Percentiles rank a stretch among this genome's conserved stretches.
phyloP scores from a whole-genome alignment of 169 alveolate species.

The Plasmodium fragile region DNA sequence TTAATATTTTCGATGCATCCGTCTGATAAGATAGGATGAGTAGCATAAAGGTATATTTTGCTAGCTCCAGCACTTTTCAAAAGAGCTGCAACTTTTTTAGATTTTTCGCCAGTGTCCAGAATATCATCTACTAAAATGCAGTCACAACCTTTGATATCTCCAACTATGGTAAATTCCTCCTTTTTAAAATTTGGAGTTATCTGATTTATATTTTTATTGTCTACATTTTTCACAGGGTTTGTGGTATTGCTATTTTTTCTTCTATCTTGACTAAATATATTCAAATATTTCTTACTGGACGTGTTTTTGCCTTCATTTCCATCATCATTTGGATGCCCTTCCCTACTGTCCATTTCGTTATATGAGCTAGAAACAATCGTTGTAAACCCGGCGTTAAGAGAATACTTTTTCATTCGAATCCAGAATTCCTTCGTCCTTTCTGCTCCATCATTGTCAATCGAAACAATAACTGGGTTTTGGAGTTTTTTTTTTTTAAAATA shows the following conservation, averaged over 20 bases:
- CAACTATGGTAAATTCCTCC: conserved; percentile 89
- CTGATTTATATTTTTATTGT: conserved; percentile 80
- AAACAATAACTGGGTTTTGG: conserved; percentile 81
- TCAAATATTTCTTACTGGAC: conserved; percentile 9
- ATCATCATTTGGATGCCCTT: conserved; percentile 54
- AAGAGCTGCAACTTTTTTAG: conserved; percentile 89
- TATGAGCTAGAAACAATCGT: conserved; percentile 76
- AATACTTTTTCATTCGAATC: conserved; percentile 78
- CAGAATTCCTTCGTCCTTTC: conserved; percentile 84
- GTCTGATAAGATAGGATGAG: conserved; percentile 89
- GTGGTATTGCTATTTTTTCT: conserved; percentile 35
- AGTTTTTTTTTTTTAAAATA: conserved; percentile 80
- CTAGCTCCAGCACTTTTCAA: conserved; percentile 90
- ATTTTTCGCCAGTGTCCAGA: conserved; percentile 93
- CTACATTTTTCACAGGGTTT: neutral
- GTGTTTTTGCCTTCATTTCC: conserved; percentile 11
- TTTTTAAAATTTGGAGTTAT: conserved; percentile 80
- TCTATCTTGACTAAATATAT: conserved; percentile 28
- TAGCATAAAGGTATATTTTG: conserved; percentile 91
- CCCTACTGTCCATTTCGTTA: conserved; percentile 56
- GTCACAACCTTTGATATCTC: conserved; percentile 89
- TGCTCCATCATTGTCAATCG: conserved; percentile 89
- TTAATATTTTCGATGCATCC: conserved; percentile 84
- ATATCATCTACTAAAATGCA: conserved; percentile 93
- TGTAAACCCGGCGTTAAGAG: conserved; percentile 79